Percentiles rank a stretch among this genome's conserved stretches.
phyloP scores from a whole-genome alignment of 371 early-diverging fungal species.

The Cokeromyces recurvatus region DNA sequence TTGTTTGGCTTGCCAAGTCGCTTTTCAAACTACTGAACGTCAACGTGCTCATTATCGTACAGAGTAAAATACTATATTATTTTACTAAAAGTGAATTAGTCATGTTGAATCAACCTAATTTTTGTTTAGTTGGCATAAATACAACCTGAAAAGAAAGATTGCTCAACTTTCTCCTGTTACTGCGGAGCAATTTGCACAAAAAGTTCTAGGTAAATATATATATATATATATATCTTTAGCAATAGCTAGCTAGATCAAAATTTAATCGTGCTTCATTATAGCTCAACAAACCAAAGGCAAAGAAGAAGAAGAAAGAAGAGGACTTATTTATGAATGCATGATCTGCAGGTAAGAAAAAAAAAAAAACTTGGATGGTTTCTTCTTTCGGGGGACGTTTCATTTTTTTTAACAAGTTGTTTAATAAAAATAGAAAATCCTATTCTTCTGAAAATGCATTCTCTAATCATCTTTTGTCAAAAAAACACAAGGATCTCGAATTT shows the following conservation, averaged over 20 bases:
- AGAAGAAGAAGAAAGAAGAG: constrained; percentile 36
- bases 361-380: too few species aligned
- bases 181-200: constrained; percentile 72
- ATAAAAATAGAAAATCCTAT: constrained; percentile 67
- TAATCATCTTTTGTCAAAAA: constrained; percentile 86
- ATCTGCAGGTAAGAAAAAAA: constrained; percentile 30
- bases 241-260: too few species aligned
- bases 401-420: too few species aligned
- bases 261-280: too few species aligned
- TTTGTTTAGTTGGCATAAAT: constrained; percentile 73
- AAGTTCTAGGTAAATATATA: constrained; percentile 45
- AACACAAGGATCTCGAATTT: constrained; percentile 81
- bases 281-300: constrained; percentile 46
- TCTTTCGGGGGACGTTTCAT: too few species aligned
- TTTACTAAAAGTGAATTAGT: not conserved
- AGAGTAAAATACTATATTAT: constrained; percentile 45
- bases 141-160: constrained; percentile 86
- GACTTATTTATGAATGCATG: constrained; percentile 35
- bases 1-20: constrained; percentile 80
- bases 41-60: constrained; percentile 83
- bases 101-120: not conserved
- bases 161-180: constrained; percentile 72
- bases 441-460: constrained; percentile 78
- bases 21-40: constrained; percentile 74
- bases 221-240: too few species aligned